Evolutionary conservation across 163 green algal genomes (phyloP), one percentile per base, ranked within the genome.

Genomic region (Scenedesmus sp.): DNA sequence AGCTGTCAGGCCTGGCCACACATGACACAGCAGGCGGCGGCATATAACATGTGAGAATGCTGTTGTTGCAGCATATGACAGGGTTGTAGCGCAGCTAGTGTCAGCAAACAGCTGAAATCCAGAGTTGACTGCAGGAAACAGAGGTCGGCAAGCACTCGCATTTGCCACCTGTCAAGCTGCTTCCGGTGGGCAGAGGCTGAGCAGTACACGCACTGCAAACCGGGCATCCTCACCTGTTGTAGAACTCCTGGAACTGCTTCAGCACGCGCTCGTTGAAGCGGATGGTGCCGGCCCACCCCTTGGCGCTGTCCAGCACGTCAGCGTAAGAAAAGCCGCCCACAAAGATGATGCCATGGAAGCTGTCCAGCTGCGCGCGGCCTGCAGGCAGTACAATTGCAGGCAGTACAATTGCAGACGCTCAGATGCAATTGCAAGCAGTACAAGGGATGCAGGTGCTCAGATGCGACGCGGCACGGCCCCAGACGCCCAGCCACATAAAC

Each of bases 251-350:
- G 95, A 99, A 99, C 94, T 99, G 96, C 26, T 91, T 43, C 88
- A 97, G 95, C 35, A 99, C 88, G 35, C 89, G 84, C 43, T 93
- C 92, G 94, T 99, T 99, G 95, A 99, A 99, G 86, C 97, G 96
- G 94, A 99, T 99, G 84, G 97, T 97, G 46, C 95, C 96, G 1
- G 98, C 97, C 98, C 98, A 99, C 83, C 98, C 98, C 96, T 99
- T 99, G 91, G 97, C 98, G 51, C 79, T 96, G 95, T 99, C 98
- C 80, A 99, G 95, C 35, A 99, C 97, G 94, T 99, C 98, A 33
- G 98, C 98, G 92, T 99, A 99, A 68, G 93, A 97, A 96, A 99
- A 99, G 81, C 98, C 98, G 18, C 98, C 98, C 43, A 99, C 98
- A 93, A 99, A 99, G 46, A 99, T 96, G 73, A 99, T 79, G 72